Conservation (phyloP, 2,329 filamentous ascomycete species). For the Boeremia exigua region DNA sequence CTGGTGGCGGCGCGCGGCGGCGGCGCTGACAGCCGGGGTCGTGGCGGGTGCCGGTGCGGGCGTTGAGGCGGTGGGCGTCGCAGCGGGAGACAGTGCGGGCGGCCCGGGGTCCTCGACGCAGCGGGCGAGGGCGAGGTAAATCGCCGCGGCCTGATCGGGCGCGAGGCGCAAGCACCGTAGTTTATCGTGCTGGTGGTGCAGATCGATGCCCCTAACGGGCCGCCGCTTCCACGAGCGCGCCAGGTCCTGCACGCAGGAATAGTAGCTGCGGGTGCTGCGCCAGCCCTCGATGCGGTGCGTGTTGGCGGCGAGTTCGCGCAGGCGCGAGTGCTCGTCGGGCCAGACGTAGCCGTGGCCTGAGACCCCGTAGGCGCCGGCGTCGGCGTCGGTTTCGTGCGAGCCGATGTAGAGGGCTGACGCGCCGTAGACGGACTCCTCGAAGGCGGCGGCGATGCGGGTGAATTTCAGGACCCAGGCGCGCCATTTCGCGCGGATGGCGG, state of each 20-base stretch:
- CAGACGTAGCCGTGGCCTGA: conserved; percentile 94
- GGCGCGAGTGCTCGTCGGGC: conserved; percentile 80
- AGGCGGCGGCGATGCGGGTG: conserved; percentile 87
- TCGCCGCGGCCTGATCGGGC: conserved; percentile 76
- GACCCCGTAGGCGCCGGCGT: conserved; percentile 58
- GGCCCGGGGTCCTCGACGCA: conserved; percentile 64
- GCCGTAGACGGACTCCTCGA: conserved; percentile 95
- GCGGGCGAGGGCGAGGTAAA: conserved; percentile 81
- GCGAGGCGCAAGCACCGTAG: conserved; percentile 81
- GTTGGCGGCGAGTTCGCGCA: conserved; percentile 87
- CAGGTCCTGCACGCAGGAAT: conserved; percentile 80
- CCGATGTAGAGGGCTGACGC: conserved; percentile 88
- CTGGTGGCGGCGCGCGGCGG: conserved; percentile 34
- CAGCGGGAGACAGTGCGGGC: conserved; percentile 21
- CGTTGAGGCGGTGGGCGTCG: conserved; percentile 25
- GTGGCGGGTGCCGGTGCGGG: conserved; percentile 34
- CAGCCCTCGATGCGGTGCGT: conserved; percentile 94
- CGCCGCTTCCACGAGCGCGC: conserved; percentile 50
- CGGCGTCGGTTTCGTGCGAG: conserved; percentile 65
- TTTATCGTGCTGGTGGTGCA: conserved; percentile 92
- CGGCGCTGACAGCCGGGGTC: conserved; percentile 33
- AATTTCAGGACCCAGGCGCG: conserved; percentile 94
- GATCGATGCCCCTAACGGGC: conserved; percentile 79
- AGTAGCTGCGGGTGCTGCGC: conserved; percentile 94
- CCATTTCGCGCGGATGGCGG: conserved; percentile 90